Conservation (phyloP, 192 early-diverging fungal genomes). For the Mortierella hygrophila region DNA sequence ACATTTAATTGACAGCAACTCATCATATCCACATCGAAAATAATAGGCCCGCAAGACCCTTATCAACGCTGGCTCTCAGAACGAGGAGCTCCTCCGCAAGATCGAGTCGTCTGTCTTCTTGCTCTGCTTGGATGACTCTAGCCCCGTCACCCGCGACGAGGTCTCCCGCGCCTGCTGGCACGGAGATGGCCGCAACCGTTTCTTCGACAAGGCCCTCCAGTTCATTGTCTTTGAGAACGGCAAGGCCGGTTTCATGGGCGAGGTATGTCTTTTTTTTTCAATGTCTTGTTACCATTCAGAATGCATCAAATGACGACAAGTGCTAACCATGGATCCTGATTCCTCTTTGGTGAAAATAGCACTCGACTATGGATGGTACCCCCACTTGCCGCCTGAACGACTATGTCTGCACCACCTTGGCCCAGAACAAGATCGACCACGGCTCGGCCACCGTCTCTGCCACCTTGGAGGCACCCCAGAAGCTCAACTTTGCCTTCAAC, state of each 20-base stretch:
- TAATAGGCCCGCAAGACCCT: constrained; percentile 73
- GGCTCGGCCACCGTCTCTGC: constrained; percentile 68
- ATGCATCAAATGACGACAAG: no score
- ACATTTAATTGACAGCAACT: background rate
- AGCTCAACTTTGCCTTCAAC: constrained; percentile 81
- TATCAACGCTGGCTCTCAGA: constrained; percentile 72
- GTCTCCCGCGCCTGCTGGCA: constrained; percentile 92
- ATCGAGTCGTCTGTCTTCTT: constrained; percentile 92
- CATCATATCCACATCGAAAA: background rate
- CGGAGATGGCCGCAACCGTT: constrained; percentile 96
- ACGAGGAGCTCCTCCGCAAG: constrained; percentile 79
- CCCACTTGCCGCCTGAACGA: constrained; percentile 91
- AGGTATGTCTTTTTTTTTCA: constrained; percentile 59
- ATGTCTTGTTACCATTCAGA: no score
- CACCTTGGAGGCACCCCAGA: constrained; percentile 73
- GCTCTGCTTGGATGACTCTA: constrained; percentile 90
- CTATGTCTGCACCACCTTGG: constrained; percentile 74
- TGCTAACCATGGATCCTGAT: background rate
- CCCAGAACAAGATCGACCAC: constrained; percentile 80
- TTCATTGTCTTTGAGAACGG: constrained; percentile 98
- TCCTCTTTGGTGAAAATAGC: constrained; percentile 45
- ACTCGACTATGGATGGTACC: constrained; percentile 96
- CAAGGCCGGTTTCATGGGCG: constrained; percentile 94
- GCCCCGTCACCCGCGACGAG: constrained; percentile 92
- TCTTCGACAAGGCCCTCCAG: constrained; percentile 97